Conservation (phyloP, 805 yeast genomes). For the Suhomyces sp. region DNA sequence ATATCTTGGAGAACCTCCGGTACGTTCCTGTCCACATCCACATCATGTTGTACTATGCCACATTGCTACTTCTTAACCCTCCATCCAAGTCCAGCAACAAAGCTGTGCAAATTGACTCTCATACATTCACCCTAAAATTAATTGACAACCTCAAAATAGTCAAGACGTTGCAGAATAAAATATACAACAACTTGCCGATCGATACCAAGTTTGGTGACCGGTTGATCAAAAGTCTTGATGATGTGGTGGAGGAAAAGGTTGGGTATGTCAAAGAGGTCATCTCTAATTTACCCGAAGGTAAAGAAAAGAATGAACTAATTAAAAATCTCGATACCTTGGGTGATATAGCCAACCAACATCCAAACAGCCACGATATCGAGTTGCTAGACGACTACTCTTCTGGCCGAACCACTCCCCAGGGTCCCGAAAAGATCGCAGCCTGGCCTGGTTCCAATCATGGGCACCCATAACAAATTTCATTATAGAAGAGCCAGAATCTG, state of each 20-base stretch:
- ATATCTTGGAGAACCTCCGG: constrained; percentile 51
- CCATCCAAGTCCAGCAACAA: constrained; percentile 30
- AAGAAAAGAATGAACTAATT: constrained; percentile 12
- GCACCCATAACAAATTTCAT: constrained; percentile 42
- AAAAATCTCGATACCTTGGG: constrained; percentile 12
- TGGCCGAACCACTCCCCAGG: constrained; percentile 26
- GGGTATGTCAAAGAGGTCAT: constrained; percentile 17
- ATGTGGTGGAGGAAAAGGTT: constrained; percentile 28
- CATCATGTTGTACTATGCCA: constrained; percentile 68
- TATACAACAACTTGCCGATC: constrained; percentile 47
- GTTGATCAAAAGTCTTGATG: constrained; percentile 34
- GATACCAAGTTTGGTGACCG: constrained; percentile 50
- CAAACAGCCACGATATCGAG: constrained; percentile 11
- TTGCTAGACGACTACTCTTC: constrained; percentile 17
- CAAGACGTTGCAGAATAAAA: constrained; percentile 40
- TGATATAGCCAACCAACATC: constrained; percentile 10
- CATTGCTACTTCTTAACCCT: constrained; percentile 51
- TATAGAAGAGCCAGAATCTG: background rate
- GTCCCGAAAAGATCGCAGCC: constrained; percentile 42
- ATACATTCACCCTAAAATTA: constrained; percentile 22
- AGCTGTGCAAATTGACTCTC: constrained; percentile 21
- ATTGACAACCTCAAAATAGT: constrained; percentile 42
- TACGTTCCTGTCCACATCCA: constrained; percentile 74
- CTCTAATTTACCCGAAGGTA: constrained; percentile 17
- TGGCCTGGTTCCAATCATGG: constrained; percentile 74